phyloP scores from a whole-genome alignment of 345 rosid species.

The Heritiera fomes region DNA sequence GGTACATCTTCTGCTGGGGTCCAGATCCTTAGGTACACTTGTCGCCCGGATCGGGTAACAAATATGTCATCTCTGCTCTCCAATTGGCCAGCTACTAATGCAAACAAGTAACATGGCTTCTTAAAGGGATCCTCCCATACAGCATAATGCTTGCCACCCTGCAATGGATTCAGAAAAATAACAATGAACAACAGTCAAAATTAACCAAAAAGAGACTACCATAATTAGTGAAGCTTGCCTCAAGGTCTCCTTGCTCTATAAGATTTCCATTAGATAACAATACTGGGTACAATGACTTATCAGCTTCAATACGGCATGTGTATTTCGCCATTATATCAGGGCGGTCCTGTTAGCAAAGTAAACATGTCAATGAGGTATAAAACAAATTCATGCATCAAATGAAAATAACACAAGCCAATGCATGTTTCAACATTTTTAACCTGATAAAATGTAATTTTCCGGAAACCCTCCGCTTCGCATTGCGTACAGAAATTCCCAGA shows the following conservation, averaged over 20 bases:
- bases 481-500: constrained; percentile 96
- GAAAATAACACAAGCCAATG: constrained; percentile 11
- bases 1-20: constrained; percentile 90
- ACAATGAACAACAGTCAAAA: constrained; percentile 7
- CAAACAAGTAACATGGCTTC: constrained; percentile 97
- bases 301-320: constrained; percentile 90
- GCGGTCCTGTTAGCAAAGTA: constrained; percentile 63
- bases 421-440: constrained; percentile 35
- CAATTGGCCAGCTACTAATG: constrained; percentile 88
- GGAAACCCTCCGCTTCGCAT: constrained; percentile 98
- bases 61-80: constrained; percentile 90
- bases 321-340: constrained; percentile 98
- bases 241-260: constrained; percentile 70
- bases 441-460: constrained; percentile 93
- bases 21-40: constrained; percentile 86
- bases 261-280: constrained; percentile 94
- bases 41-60: constrained; percentile 76
- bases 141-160: constrained; percentile 91
- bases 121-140: constrained; percentile 98
- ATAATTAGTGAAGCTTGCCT: constrained; percentile 45
- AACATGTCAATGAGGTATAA: constrained; percentile 23
- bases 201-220: constrained; percentile 11
- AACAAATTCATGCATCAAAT: constrained; percentile 17
- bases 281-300: constrained; percentile 83
- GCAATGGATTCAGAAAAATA: constrained; percentile 20